Conservation (phyloP, 108 stramenopile genomes). For the Schizochytrium sp. region DNA sequence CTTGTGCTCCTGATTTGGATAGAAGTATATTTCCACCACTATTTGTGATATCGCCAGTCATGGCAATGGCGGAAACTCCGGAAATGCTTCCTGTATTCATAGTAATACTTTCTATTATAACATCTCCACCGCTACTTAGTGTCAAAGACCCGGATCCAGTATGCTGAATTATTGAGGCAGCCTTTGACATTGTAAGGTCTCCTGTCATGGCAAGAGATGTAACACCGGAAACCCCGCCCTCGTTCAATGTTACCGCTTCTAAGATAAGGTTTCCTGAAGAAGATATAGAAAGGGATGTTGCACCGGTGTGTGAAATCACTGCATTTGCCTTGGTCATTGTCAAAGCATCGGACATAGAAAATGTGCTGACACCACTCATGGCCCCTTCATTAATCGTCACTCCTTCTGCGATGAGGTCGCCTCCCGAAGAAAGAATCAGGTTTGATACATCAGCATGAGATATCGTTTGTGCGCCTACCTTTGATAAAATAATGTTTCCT, state of each 20-base stretch:
- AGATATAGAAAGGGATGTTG: neutral
- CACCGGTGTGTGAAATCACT: neutral
- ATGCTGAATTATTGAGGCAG: neutral
- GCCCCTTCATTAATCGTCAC: constrained; percentile 1
- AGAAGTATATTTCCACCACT: neutral
- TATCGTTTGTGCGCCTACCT: neutral
- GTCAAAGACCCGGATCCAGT: neutral
- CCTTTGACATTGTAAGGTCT: neutral
- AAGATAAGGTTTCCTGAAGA: neutral
- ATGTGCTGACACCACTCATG: neutral
- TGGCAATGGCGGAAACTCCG: neutral
- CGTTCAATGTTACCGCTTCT: neutral
- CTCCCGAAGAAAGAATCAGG: neutral
- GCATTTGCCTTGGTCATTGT: neutral
- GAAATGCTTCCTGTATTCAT: neutral
- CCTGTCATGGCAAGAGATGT: neutral
- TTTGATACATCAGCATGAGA: neutral
- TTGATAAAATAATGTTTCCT: neutral
- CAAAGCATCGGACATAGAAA: neutral
- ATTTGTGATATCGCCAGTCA: neutral
- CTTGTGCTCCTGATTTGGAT: neutral
- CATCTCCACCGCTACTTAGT: neutral
- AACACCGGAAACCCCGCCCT: neutral
- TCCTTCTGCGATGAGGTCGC: neutral
- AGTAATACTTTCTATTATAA: constrained; percentile 1